Conservation (phyloP, 495 filamentous ascomycete genomes). For the Evernia prunastri region DNA sequence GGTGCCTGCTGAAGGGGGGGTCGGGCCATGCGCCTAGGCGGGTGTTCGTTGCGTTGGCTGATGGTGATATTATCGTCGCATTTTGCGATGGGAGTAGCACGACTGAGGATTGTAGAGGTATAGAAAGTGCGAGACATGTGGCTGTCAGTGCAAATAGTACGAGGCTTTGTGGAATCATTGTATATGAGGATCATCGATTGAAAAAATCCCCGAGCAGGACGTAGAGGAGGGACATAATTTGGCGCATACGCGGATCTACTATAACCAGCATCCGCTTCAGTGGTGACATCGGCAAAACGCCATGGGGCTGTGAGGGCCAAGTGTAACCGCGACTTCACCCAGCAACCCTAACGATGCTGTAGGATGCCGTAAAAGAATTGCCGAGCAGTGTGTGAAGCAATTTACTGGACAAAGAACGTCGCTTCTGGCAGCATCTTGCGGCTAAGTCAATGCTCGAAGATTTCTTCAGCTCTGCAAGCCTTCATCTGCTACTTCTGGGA, state of each 20-base stretch:
- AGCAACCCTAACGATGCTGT: no score
- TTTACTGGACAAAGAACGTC: no score
- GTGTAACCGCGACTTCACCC: background rate
- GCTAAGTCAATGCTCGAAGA: no score
- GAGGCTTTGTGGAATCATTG: background rate
- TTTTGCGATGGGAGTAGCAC: background rate
- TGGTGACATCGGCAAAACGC: background rate
- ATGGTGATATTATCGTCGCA: background rate
- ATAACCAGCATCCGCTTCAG: background rate
- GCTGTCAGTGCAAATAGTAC: background rate
- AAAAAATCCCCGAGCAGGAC: background rate
- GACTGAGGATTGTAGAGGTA: background rate
- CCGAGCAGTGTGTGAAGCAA: no score
- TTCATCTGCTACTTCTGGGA: no score
- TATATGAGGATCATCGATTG: background rate
- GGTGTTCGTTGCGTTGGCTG: background rate
- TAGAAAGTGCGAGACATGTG: background rate
- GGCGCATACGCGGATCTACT: slow-evolving; percentile 2
- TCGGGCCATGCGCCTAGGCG: background rate
- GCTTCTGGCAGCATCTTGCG: no score
- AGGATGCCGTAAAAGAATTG: no score
- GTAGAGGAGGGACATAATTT: background rate
- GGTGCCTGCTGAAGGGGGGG: background rate
- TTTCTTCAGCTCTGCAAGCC: no score
- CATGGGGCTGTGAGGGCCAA: background rate